Evolutionary conservation across 257 asterid species (phyloP).

Genomic region (Penstemon newberryi): DNA sequence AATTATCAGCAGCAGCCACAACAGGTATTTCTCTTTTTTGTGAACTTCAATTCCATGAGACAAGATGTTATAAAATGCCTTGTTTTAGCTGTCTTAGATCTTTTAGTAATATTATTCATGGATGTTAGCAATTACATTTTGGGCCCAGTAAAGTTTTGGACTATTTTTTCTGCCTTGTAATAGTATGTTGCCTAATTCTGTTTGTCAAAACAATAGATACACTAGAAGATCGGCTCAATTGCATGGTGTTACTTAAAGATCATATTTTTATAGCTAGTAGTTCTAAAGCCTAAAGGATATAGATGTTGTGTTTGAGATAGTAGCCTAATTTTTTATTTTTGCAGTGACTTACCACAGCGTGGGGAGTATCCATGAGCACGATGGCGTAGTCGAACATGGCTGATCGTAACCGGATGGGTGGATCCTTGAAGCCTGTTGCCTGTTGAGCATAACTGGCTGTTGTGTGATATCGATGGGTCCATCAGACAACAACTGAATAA

Average conservation of each 20-base stretch:
- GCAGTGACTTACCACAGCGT: conserved; percentile 32
- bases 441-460: too few relatives aligned
- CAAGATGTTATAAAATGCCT: too few relatives aligned
- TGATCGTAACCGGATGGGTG: neutral
- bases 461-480: conserved; percentile 26
- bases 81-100: neutral
- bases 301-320: neutral
- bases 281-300: too few relatives aligned
- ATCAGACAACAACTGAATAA: conserved; percentile 24
- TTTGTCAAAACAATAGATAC: too few relatives aligned
- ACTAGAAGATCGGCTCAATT: too few relatives aligned
- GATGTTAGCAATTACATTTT: too few relatives aligned
- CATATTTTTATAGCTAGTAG: too few relatives aligned
- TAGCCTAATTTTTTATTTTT: conserved; percentile 3
- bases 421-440: too few relatives aligned
- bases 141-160: too few relatives aligned
- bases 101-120: neutral
- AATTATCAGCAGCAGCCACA: conserved; percentile 81
- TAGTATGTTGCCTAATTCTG: too few relatives aligned
- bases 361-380: conserved; percentile 20
- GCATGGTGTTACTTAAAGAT: neutral
- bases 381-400: conserved; percentile 22
- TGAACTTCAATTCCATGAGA: neutral
- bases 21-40: conserved; percentile 45
- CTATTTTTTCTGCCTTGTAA: too few relatives aligned